Base-by-base conservation (phyloP, 2,329 filamentous ascomycete species). In the Penicillium capsulatum region DNA sequence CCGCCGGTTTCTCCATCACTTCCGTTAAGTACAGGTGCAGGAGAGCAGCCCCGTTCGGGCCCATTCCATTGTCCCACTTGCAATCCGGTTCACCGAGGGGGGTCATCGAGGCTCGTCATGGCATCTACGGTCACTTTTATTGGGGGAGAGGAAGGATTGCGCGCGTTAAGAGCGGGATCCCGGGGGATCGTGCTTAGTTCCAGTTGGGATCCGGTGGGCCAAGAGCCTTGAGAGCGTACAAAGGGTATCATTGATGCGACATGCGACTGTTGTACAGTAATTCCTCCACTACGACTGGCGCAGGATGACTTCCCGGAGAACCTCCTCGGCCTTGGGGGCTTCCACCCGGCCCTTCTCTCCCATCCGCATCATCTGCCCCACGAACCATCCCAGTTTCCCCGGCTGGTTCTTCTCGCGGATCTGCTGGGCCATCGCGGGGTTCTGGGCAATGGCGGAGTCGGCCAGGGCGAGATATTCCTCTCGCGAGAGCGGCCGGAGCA, bases 311-410 rank as follows among this genome's bases (percentile, higher is more conserved):
- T 71, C 66, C 40, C 68, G 67, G 22, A 84, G 58, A 8, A 77
- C 67, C 41, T 66, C 63, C 57, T 76, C 75, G 7, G 80, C 81
- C 53, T 72, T 72, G 40, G 70, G 68, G 3, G 81, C 76, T 59
- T 84, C 79, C 5, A 84, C 74, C 1, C 76, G 76, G 1, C 80
- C 80, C 43, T 79, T 76, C 17, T 74, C 70, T 17, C 77, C 78
- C 44, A 67, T 64, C 31, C 76, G 69, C 64, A 84, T 80, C 76
- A 85, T 83, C 60, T 83, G 77, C 8, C 82, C 82, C 10, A 86
- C 74, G 51, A 85, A 76, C 69, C 76, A 85, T 53, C 79, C 80
- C 5, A 83, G 60, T 60, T 85, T 86, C n/a, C 79, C 78, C 19
- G 69, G 66, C 48, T 83, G 78, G 0, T 75, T 74, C 54, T 77